Evolutionary conservation across 1,284 basidiomycete species (phyloP).

Genomic region (Tranzscheliella williamsii): DNA sequence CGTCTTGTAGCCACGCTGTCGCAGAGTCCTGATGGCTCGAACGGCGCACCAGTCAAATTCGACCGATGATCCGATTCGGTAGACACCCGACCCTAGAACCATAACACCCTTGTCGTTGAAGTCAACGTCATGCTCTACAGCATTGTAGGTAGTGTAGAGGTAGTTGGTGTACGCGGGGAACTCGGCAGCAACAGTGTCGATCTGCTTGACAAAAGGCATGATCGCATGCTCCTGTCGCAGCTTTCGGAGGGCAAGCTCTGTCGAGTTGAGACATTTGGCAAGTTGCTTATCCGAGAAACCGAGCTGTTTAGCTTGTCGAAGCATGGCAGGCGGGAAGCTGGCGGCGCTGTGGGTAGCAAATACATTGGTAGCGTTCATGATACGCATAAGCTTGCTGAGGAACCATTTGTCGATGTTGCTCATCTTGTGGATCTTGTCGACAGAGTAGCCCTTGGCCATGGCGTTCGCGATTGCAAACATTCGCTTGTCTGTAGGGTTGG

Average conservation of each 20-base stretch:
- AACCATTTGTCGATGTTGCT: conserved; percentile 99
- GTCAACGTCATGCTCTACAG: conserved; percentile 82
- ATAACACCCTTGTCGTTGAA: conserved; percentile 93
- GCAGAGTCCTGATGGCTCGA: conserved; percentile 89
- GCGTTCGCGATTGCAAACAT: conserved; percentile 88
- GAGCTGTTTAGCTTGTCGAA: conserved; percentile 87
- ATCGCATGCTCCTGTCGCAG: conserved; percentile 82
- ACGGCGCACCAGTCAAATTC: conserved; percentile 99
- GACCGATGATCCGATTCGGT: conserved; percentile 97
- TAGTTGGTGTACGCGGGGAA: conserved; percentile 99
- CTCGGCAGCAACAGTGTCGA: conserved; percentile 97
- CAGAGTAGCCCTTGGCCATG: conserved; percentile 83
- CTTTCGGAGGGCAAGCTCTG: conserved; percentile 83
- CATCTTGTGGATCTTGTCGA: conserved; percentile 95
- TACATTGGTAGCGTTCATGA: conserved; percentile 43
- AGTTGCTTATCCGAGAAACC: conserved; percentile 95
- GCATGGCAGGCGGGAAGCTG: conserved; percentile 70
- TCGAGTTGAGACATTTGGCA: conserved; percentile 77
- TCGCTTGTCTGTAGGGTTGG: conserved; percentile 86
- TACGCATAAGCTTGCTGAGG: conserved; percentile 75
- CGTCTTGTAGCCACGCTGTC: conserved; percentile 90
- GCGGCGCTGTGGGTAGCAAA: conserved; percentile 72
- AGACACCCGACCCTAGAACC: conserved; percentile 96
- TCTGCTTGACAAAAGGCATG: conserved; percentile 94
- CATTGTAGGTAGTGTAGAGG: conserved; percentile 97